Conservation (phyloP, 2,329 filamentous ascomycete species). For the Botrytis paeoniae region DNA sequence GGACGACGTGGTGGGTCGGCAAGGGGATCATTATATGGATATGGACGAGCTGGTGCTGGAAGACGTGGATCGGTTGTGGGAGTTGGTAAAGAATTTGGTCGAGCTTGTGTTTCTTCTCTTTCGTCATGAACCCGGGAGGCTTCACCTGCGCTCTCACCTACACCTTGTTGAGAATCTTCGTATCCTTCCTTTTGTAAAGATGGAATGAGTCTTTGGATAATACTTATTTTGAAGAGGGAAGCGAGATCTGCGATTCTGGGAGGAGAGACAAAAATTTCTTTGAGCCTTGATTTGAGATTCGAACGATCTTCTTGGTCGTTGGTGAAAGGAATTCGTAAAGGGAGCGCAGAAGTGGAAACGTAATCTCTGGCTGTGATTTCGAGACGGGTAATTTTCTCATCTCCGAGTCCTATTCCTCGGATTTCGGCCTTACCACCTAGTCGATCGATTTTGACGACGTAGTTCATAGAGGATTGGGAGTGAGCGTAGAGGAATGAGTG, state of each 20-base stretch:
- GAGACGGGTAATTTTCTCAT: slow-evolving; percentile 76
- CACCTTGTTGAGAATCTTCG: slow-evolving; percentile 42
- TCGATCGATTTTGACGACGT: slow-evolving; percentile 76
- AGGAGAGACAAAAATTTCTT: slow-evolving; percentile 70
- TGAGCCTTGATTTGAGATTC: slow-evolving; percentile 48
- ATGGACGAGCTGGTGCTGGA: slow-evolving; percentile 62
- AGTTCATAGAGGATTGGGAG: slow-evolving; percentile 79
- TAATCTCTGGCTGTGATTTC: slow-evolving; percentile 75
- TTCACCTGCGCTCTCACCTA: slow-evolving; percentile 39
- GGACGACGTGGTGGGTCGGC: slow-evolving; percentile 59
- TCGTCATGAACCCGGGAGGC: slow-evolving; percentile 43
- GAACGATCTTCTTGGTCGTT: slow-evolving; percentile 52
- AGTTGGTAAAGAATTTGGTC: slow-evolving; percentile 42
- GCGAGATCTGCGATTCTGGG: slow-evolving; percentile 67
- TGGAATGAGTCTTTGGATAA: slow-evolving; percentile 82
- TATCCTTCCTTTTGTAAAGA: slow-evolving; percentile 76
- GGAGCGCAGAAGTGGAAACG: slow-evolving; percentile 57
- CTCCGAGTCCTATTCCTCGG: slow-evolving; percentile 72
- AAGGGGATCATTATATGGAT: slow-evolving; percentile 66
- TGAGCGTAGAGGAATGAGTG: slow-evolving; percentile 87
- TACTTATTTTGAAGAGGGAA: slow-evolving; percentile 67
- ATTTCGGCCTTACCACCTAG: slow-evolving; percentile 83
- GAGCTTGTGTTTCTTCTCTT: slow-evolving; percentile 44
- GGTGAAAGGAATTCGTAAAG: slow-evolving; percentile 50
- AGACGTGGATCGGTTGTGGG: slow-evolving; percentile 39